phyloP scores from a whole-genome alignment of 495 filamentous ascomycete species.

The Penicillium ochrochloron region DNA sequence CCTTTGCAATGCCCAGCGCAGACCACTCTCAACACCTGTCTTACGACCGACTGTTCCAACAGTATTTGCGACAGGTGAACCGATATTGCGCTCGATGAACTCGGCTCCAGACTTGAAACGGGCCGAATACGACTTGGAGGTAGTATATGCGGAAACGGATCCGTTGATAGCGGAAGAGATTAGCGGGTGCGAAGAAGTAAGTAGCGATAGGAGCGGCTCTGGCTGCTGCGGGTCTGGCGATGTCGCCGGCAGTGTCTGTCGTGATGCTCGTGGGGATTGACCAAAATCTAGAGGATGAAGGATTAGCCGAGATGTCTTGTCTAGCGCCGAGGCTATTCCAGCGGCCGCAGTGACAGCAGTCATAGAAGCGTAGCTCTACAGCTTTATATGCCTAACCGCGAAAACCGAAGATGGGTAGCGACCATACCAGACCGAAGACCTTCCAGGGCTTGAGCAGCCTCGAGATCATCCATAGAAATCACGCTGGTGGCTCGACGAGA shows the following conservation, averaged over 20 bases:
- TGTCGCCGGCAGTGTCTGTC: slow-evolving; percentile 29
- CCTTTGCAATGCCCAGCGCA: slow-evolving; percentile 74
- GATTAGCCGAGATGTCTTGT: slow-evolving; percentile 20
- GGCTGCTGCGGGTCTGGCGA: slow-evolving; percentile 42
- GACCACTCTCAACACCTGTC: slow-evolving; percentile 80
- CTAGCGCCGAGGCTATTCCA: neutral
- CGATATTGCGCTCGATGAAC: slow-evolving; percentile 81
- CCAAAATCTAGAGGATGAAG: slow-evolving; percentile 33
- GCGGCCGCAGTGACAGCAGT: neutral
- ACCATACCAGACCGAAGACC: slow-evolving; percentile 77
- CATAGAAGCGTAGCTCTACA: neutral
- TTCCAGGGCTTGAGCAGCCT: slow-evolving; percentile 86
- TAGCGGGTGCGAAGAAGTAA: slow-evolving; percentile 79
- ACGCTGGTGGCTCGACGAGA: slow-evolving; percentile 52
- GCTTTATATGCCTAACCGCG: neutral
- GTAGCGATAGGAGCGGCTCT: slow-evolving; percentile 77
- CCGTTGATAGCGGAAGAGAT: slow-evolving; percentile 80
- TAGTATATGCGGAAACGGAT: slow-evolving; percentile 79
- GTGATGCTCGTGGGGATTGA: slow-evolving; percentile 39
- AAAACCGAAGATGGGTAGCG: slow-evolving; percentile 17
- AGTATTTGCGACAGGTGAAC: slow-evolving; percentile 77
- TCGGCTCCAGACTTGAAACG: slow-evolving; percentile 82
- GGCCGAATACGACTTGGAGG: slow-evolving; percentile 84
- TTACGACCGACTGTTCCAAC: slow-evolving; percentile 79
- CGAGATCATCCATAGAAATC: slow-evolving; percentile 80